phyloP scores from a whole-genome alignment of 352 stramenopile genomes.

The Globisporangium perplexum region DNA sequence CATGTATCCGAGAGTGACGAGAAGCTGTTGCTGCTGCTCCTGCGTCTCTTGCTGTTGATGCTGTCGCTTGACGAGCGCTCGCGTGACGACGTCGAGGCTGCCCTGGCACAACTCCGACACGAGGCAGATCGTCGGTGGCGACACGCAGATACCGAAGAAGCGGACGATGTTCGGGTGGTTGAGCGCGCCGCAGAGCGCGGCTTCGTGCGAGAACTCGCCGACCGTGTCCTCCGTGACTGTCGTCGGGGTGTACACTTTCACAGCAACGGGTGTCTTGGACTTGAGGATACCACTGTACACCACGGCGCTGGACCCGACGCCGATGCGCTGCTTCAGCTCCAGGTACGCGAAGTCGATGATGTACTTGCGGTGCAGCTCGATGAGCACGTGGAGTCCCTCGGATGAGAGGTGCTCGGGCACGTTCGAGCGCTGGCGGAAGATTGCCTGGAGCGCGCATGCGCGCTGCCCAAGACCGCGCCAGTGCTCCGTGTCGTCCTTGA shows the following conservation, averaged over 20 bases:
- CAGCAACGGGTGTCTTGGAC: slow-evolving; percentile 27
- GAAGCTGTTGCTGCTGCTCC: slow-evolving; percentile 21
- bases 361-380: slow-evolving; percentile 64
- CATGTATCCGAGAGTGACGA: slow-evolving; percentile 62
- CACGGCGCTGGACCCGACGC: slow-evolving; percentile 32
- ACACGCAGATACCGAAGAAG: slow-evolving; percentile 63
- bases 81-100: slow-evolving; percentile 37
- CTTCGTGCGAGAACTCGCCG: slow-evolving; percentile 10
- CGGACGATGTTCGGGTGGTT: slow-evolving; percentile 54
- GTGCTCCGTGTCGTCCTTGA: slow-evolving; percentile 65
- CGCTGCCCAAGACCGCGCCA: slow-evolving; percentile 35
- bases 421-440: slow-evolving; percentile 4
- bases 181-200: slow-evolving; percentile 8
- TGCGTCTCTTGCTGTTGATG: background rate
- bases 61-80: slow-evolving; percentile 1
- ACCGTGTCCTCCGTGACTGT: slow-evolving; percentile 10
- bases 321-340: slow-evolving; percentile 42
- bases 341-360: slow-evolving; percentile 66
- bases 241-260: slow-evolving; percentile 41
- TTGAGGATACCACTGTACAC: slow-evolving; percentile 45
- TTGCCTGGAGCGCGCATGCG: slow-evolving; percentile 5
- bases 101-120: slow-evolving; percentile 74
- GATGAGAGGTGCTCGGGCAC: slow-evolving; percentile 22
- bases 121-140: slow-evolving; percentile 62
- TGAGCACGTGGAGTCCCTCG: slow-evolving; percentile 52